Evolutionary conservation across 371 early-diverging fungal genomes (phyloP), one percentile per base, ranked within the genome.

Genomic region (Umbelopsis sp.): DNA sequence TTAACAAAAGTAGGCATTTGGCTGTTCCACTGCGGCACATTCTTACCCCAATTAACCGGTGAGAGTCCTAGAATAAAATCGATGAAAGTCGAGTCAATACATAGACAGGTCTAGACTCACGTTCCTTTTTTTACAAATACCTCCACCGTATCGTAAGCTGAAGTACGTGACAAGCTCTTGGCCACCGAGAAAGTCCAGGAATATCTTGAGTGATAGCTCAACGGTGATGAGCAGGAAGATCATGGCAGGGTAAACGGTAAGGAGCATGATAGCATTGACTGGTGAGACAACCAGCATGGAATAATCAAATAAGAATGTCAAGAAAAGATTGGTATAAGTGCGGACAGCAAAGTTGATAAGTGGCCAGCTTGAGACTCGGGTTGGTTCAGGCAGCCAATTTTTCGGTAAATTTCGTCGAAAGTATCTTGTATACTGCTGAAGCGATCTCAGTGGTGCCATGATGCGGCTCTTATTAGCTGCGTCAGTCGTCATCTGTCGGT

Each of bases 41-140:
- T 1, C n/a, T 72, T 74, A 78, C 78, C 77, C 80, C 80, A 80
- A 68, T 78, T 80, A 25, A 76, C 72, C 11, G 76, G 66, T 18
- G 79, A 66, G 50, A 78, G 72, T 20, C 69, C 79, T 79, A 68
- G 24, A 35, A 24, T 3, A 41, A 24, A 16, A 12, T 29, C 29
- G 14, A 50, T 44, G 1, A 24, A 41, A 12, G 7, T 1, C 0
- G 12, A 41, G 41, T 41, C 7, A 41, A 12, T 38, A 50, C 41
- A 22, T 8, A 16, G 38, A n/a, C 4, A 29, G 29, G 16, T 52
- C 25, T 65, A 44, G 25, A 5, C 63, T 12, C 24, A 7, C 20
- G 25, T 25, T 44, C 12, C 32, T 29, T 25, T 35, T 5, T 18
- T n/a, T 16, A 8, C 16, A 16, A 1, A 48, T 63, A 69, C 73